Base-by-base conservation (phyloP, 164 flowering plant genomes). In the Nymphaea thermarum region DNA sequence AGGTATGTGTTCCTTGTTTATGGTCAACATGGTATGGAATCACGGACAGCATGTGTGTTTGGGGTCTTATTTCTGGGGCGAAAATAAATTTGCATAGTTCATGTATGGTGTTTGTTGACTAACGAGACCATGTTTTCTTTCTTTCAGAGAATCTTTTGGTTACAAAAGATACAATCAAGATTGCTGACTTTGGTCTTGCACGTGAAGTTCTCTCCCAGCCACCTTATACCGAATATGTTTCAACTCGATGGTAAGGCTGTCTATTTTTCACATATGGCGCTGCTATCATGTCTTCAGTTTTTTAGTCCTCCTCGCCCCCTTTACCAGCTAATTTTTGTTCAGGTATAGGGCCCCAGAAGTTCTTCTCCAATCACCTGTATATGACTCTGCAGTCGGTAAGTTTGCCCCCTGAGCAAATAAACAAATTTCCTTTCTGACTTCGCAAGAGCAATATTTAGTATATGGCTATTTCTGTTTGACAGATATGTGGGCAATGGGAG, bases 401-500 rank as follows among this genome's bases (percentile, higher is more conserved):
- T 79, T n/a, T 51, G 57, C 57, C 14, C 12, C 14, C 57, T 51
- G 57, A 51, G 57, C 14, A 51, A 51, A 51, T 51, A 8, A 15
- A 15, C 14, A 8, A 15, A 15, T 8, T 25, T 25, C 1, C 36
- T 25, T 25, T 25, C 36, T 0, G 36, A 25, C 36, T 25, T 25
- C 36, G 1, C 1, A 25, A 25, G 36, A 25, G 36, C 36, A 25
- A 25, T 25, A 25, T 25, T 25, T 1, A 25, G 36, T 25, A 51
- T 51, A 8, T 51, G 8, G 11, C 12, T 47, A 10, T 51, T 10
- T 8, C 57, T 51, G 15, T 3, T 15, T 36, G 69, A 14, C 79
- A 93, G 98, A 93, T 78, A 88, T 91, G 95, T 93, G 98, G 98
- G 98, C 98, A n/a, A 94, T 94, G 99, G 99, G 99, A 69, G 98